Evolutionary conservation across 805 yeast species (phyloP).

Genomic region (Wickerhamomyces bisporus): DNA sequence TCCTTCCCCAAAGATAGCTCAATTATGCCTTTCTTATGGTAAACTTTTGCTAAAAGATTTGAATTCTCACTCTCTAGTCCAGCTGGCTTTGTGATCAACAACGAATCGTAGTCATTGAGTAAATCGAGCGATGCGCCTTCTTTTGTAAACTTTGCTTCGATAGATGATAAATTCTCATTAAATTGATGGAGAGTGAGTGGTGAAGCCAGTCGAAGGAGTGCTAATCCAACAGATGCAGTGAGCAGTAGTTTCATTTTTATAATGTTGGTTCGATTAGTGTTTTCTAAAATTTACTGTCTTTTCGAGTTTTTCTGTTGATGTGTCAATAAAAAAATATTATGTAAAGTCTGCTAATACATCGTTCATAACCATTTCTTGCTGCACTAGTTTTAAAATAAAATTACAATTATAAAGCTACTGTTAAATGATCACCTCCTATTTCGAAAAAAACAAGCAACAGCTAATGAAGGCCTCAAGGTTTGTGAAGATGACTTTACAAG

Average conservation of each 20-base stretch:
- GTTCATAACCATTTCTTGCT: no score
- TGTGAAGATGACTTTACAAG: no score
- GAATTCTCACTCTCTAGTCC: constrained; percentile 7
- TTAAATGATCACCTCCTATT: no score
- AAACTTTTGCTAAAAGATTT: constrained; percentile 35
- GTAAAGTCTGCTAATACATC: no score
- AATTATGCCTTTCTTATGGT: constrained; percentile 57
- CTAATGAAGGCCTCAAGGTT: no score
- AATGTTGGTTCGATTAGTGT: background rate
- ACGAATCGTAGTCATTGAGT: constrained; percentile 14
- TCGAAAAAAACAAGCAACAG: no score
- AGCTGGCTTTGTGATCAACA: constrained; percentile 9
- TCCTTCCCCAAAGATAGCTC: constrained; percentile 55
- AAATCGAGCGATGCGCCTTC: constrained; percentile 20
- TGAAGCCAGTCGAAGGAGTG: background rate
- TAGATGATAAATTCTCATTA: constrained; percentile 8
- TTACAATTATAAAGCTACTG: no score
- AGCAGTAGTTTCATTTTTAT: background rate
- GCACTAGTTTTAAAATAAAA: no score
- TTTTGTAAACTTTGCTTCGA: constrained; percentile 11
- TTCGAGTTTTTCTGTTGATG: background rate
- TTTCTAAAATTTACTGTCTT: background rate
- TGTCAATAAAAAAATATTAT: background rate
- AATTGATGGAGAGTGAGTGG: constrained; percentile 5
- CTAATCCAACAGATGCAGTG: background rate